These are phyloP conservation scores for Taxillus chinensis DNA, from an alignment of 164 flowering plant species.

Conservation along the genomic window DNA sequence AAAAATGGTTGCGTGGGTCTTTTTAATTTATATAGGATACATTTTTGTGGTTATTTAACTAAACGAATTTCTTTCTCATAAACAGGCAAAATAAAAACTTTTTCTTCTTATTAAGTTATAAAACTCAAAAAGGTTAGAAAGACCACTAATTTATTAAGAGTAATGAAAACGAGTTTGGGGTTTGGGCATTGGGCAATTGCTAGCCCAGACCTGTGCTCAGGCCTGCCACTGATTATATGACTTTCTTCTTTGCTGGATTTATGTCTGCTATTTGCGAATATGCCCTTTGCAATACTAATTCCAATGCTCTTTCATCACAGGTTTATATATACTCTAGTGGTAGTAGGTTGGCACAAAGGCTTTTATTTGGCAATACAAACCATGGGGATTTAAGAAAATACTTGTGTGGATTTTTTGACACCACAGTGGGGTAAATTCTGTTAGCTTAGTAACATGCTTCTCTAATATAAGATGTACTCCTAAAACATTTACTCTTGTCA, in stretches of 20 bases:
- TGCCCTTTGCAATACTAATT: background rate
- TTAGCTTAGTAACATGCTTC: background rate
- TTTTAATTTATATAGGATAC: too few species aligned
- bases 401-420: conserved; percentile 80
- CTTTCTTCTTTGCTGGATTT: background rate
- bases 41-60: too few species aligned
- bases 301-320: conserved; percentile 20
- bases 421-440: conserved; percentile 60
- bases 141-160: too few species aligned
- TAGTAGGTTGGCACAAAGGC: conserved; percentile 94
- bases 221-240: background rate
- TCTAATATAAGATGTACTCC: background rate
- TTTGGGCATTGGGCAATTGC: too few species aligned
- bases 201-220: too few species aligned
- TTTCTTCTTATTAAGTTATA: too few species aligned
- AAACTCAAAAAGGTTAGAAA: too few species aligned
- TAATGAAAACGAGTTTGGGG: too few species aligned
- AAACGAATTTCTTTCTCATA: too few species aligned
- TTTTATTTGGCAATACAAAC: conserved; percentile 74
- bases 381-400: conserved; percentile 87
- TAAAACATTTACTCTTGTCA: background rate
- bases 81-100: too few species aligned
- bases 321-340: conserved; percentile 98
- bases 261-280: background rate
- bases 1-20: too few species aligned